phyloP scores from a whole-genome alignment of 139 green algal genomes.

The Picochlorum sp. region DNA sequence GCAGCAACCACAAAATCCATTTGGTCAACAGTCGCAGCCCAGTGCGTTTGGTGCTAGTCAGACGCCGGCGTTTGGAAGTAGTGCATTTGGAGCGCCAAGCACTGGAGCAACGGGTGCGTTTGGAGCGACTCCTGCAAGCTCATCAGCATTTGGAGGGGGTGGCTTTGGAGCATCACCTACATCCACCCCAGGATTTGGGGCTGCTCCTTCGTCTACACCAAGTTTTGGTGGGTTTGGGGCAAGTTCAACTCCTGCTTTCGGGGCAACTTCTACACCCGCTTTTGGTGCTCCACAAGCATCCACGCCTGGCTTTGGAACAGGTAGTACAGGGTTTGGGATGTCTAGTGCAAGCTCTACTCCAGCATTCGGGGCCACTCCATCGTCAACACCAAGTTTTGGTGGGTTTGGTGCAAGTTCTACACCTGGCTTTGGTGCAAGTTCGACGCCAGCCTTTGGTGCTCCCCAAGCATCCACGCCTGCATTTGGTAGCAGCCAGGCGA shows the following conservation, averaged over 20 bases:
- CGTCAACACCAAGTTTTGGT: background rate
- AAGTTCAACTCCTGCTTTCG: constrained; percentile 24
- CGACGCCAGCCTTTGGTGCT: background rate
- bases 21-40: background rate
- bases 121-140: constrained; percentile 20
- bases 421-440: constrained; percentile 14
- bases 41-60: constrained; percentile 20
- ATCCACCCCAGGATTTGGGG: constrained; percentile 18
- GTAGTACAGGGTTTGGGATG: constrained; percentile 6
- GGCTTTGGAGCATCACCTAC: constrained; percentile 20
- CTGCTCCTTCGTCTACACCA: constrained; percentile 20
- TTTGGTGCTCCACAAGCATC: background rate
- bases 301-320: constrained; percentile 16
- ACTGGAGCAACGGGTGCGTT: constrained; percentile 39
- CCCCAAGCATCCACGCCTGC: background rate
- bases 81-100: constrained; percentile 25
- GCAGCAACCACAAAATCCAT: background rate
- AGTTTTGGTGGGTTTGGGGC: constrained; percentile 41
- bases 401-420: constrained; percentile 2
- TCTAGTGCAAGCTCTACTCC: constrained; percentile 37
- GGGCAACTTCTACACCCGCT: constrained; percentile 1
- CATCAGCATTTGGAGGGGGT: constrained; percentile 39
- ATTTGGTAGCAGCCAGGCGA: background rate
- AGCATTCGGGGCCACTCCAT: constrained; percentile 20
- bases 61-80: constrained; percentile 17